These are phyloP conservation scores for Dicorynia guianensis DNA, from an alignment of 306 rosid genomes.

Conservation along the genomic window DNA sequence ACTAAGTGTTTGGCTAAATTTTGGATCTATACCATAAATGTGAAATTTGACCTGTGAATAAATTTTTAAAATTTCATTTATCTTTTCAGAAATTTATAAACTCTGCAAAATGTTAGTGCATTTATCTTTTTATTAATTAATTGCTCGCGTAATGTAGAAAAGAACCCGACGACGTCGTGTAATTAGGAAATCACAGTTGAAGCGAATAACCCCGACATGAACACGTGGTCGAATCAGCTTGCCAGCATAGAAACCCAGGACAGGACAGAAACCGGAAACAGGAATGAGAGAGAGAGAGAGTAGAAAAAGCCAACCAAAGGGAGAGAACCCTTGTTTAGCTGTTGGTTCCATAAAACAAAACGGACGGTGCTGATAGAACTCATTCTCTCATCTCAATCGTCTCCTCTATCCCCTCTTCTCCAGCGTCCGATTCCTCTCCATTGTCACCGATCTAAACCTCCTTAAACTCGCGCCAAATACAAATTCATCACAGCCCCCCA, in stretches of 20 bases:
- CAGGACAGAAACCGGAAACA: not conserved
- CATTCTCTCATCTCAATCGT: conserved; percentile 71
- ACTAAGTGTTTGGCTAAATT: no score
- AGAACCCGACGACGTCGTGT: not conserved
- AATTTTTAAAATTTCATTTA: no score
- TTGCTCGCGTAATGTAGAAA: no score
- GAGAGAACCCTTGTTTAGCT: not conserved
- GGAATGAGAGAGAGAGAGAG: not conserved
- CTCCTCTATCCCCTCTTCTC: conserved; percentile 72
- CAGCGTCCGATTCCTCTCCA: conserved; percentile 83
- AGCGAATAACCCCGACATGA: not conserved
- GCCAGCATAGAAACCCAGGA: not conserved
- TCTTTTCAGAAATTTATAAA: no score
- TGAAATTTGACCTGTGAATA: no score
- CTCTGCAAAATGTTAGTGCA: no score
- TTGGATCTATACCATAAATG: no score
- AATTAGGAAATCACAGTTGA: not conserved
- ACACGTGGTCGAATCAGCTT: conserved; percentile 18
- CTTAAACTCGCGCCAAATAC: conserved; percentile 66
- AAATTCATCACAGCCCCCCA: conserved; percentile 30
- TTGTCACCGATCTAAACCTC: conserved; percentile 50
- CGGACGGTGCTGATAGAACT: conserved; percentile 87
- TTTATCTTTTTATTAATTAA: no score
- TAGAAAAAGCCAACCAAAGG: not conserved
- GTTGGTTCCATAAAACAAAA: conserved; percentile 35